Percentiles rank a stretch among this genome's conserved stretches.
phyloP scores from a whole-genome alignment of 192 early-diverging fungal species.

The Gaertneriomyces sp. region DNA sequence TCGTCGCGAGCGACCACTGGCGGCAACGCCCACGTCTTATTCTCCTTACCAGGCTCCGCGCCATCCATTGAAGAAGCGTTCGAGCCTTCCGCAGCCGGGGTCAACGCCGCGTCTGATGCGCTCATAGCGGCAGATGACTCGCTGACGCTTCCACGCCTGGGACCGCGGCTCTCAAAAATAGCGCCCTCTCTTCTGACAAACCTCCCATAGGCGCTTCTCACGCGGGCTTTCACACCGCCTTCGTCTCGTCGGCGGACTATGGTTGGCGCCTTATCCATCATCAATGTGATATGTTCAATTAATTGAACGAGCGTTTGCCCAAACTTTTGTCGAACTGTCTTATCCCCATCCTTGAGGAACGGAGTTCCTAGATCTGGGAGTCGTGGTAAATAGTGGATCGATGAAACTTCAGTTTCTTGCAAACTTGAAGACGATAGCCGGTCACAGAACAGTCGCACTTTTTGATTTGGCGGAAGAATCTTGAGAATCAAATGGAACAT shows the following conservation, averaged over 20 bases:
- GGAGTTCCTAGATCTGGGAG: conserved; percentile 22
- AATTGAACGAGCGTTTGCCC: conserved; percentile 1
- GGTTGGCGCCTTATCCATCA: conserved; percentile 24
- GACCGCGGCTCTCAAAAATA: too few species aligned
- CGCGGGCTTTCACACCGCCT: conserved; percentile 4
- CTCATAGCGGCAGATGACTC: too few species aligned
- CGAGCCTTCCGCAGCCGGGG: too few species aligned
- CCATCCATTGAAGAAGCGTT: too few species aligned
- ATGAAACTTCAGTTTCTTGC: not conserved
- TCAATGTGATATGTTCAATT: conserved; percentile 6
- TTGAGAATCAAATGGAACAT: conserved; percentile 26
- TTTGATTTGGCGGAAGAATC: conserved; percentile 17
- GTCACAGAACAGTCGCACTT: conserved; percentile 11
- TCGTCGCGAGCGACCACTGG: too few species aligned
- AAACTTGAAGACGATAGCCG: conserved; percentile 7
- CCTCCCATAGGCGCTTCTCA: conserved; percentile 20
- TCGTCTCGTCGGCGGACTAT: conserved; percentile 25
- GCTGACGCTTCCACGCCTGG: too few species aligned
- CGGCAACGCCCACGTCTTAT: too few species aligned
- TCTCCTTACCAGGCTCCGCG: too few species aligned
- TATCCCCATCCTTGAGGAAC: conserved; percentile 20
- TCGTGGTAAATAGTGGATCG: conserved; percentile 14
- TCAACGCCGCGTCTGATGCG: too few species aligned
- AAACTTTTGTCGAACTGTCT: conserved; percentile 19
- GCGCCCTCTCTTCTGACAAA: not conserved